Conservation (phyloP, 805 yeast species). For the Nakazawaea wickerhamii region DNA sequence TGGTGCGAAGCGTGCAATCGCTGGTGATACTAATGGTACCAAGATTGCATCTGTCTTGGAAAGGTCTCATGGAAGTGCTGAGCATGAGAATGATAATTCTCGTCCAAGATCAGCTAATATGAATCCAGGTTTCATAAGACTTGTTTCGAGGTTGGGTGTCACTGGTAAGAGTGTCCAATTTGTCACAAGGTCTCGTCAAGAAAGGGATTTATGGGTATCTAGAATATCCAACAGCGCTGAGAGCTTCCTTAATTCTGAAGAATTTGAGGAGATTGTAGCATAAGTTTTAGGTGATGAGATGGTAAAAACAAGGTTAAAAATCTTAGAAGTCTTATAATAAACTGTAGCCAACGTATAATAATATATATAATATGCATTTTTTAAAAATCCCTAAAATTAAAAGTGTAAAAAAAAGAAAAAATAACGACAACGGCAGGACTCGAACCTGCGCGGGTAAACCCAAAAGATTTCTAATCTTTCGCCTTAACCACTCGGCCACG, state of each 20-base stretch:
- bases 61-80: neutral
- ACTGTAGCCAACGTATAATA: no score
- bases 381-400: no score
- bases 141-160: conserved; percentile 53
- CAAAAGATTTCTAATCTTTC: conserved; percentile 58
- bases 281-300: no score
- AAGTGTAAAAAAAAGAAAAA: conserved; percentile 22
- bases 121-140: conserved; percentile 30
- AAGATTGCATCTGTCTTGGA: neutral
- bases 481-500: conserved; percentile 66
- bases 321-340: no score
- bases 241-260: conserved; percentile 25
- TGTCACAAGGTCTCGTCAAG: conserved; percentile 76
- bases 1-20: conserved; percentile 52
- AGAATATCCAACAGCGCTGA: conserved; percentile 40
- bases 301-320: no score
- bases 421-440: conserved; percentile 67
- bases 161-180: conserved; percentile 68
- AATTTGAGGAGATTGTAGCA: conserved; percentile 12
- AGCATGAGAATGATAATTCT: neutral
- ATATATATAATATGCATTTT: no score
- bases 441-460: conserved; percentile 63
- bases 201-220: conserved; percentile 78
- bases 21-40: conserved; percentile 15
- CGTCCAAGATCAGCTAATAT: neutral